Percentiles rank a stretch among this genome's conserved stretches.
phyloP scores from a whole-genome alignment of 2,329 filamentous ascomycete species.

The Aspergillus sp. region DNA sequence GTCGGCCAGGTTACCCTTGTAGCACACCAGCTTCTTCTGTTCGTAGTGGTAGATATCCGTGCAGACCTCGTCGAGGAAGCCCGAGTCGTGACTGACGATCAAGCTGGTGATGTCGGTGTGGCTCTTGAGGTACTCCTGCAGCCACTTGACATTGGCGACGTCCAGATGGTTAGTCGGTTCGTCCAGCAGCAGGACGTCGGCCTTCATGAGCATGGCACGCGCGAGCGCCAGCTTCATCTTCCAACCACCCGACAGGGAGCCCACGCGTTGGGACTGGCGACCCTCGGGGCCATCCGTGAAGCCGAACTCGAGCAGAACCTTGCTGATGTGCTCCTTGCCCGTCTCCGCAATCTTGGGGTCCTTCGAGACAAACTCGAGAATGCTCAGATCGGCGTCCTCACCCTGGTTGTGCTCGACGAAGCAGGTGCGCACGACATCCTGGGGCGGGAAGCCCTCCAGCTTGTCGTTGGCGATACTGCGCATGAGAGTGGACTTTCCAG shows the following conservation, averaged over 20 bases:
- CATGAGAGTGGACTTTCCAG: constrained; percentile 99
- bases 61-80: constrained; percentile 94
- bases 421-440: constrained; percentile 89
- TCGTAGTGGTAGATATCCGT: constrained; percentile 99
- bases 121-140: constrained; percentile 92
- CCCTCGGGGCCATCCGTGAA: constrained; percentile 89
- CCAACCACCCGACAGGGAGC: constrained; percentile 95
- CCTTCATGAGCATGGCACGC: constrained; percentile 91
- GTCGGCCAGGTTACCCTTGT: constrained; percentile 51
- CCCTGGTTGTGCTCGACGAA: constrained; percentile 99
- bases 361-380: constrained; percentile 87
- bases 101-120: constrained; percentile 95
- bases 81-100: constrained; percentile 98
- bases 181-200: constrained; percentile 94
- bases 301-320: constrained; percentile 85
- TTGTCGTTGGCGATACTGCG: constrained; percentile 93
- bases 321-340: constrained; percentile 75
- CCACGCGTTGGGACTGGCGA: constrained; percentile 83
- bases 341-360: constrained; percentile 81
- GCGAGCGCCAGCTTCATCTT: constrained; percentile 99
- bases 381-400: constrained; percentile 93
- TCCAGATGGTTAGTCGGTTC: constrained; percentile 99
- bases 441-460: constrained; percentile 91
- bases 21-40: constrained; percentile 78
- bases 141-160: constrained; percentile 92